phyloP scores from a whole-genome alignment of 768 basidiomycete species.

The Mycena rosella region DNA sequence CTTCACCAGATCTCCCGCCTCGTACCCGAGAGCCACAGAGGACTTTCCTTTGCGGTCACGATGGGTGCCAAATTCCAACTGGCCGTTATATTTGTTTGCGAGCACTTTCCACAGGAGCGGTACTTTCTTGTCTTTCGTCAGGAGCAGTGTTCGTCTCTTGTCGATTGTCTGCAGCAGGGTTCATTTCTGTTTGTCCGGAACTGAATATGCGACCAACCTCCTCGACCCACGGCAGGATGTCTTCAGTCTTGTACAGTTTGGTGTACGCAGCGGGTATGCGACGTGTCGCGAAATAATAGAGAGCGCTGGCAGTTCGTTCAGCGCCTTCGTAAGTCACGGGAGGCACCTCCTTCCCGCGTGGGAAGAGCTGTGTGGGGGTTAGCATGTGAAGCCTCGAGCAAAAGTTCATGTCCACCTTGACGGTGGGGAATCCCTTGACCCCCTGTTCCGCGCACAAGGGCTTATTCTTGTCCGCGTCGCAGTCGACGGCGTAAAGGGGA shows the following conservation, averaged over 20 bases:
- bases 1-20: constrained; percentile 56
- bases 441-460: constrained; percentile 86
- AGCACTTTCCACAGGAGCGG: constrained; percentile 88
- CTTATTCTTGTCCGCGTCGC: constrained; percentile 87
- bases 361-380: constrained; percentile 71
- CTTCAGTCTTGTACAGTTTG: constrained; percentile 66
- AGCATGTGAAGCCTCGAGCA: background rate
- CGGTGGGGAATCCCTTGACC: constrained; percentile 92
- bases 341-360: constrained; percentile 73
- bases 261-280: constrained; percentile 81
- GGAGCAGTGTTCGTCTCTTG: constrained; percentile 70
- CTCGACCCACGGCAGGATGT: constrained; percentile 76
- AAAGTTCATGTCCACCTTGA: constrained; percentile 69
- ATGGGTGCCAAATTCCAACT: constrained; percentile 72
- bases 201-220: constrained; percentile 54
- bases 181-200: background rate
- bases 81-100: constrained; percentile 75
- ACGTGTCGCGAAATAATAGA: constrained; percentile 83
- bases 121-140: constrained; percentile 81
- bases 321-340: constrained; percentile 74
- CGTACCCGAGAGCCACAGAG: constrained; percentile 69
- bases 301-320: constrained; percentile 77
- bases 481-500: constrained; percentile 94
- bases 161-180: constrained; percentile 45
- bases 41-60: constrained; percentile 75